Evolutionary conservation across 352 stramenopile species (phyloP).

Genomic region (Phytophthora pistaciae): DNA sequence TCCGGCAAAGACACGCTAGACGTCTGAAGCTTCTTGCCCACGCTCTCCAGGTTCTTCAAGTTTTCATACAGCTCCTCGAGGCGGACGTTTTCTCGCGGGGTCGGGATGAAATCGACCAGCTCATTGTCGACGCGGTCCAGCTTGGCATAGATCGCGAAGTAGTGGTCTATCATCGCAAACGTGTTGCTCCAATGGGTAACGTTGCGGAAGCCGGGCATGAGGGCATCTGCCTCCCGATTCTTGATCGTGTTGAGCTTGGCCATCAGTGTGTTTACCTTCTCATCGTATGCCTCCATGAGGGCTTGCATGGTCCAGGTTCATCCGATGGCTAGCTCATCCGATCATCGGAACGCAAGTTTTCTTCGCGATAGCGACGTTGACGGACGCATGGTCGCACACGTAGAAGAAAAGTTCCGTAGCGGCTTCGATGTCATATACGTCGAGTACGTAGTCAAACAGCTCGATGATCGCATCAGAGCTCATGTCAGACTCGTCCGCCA

Average conservation of each 20-base stretch:
- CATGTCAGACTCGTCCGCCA: conserved; percentile 25
- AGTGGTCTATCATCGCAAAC: conserved; percentile 19
- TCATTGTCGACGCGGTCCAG: conserved; percentile 7
- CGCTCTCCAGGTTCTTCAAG: conserved; percentile 26
- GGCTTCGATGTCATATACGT: conserved; percentile 19
- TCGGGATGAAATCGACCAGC: conserved; percentile 16
- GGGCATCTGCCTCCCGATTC: not conserved
- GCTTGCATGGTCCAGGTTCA: conserved; percentile 25
- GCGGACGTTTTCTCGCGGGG: not conserved
- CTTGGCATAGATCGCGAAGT: conserved; percentile 3
- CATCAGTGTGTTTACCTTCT: not conserved
- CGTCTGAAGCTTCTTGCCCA: conserved; percentile 20
- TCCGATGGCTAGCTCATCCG: conserved; percentile 23
- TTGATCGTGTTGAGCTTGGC: conserved; percentile 12
- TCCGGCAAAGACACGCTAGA: not conserved
- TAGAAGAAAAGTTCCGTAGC: conserved; percentile 19
- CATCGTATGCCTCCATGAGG: not conserved
- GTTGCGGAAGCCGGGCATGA: conserved; percentile 6
- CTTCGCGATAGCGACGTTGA: conserved; percentile 20
- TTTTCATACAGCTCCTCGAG: conserved; percentile 6
- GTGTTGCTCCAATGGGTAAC: conserved; percentile 33
- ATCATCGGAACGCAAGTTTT: conserved; percentile 29
- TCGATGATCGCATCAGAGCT: conserved; percentile 19
- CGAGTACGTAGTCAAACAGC: conserved; percentile 26
- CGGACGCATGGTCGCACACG: conserved; percentile 22